A percentile compares a stretch with the other conserved stretches of the same genome.
These are phyloP conservation scores for Fusarium oxysporum DNA, from an alignment of 2,329 filamentous ascomycete genomes.

Conservation along the genomic window DNA sequence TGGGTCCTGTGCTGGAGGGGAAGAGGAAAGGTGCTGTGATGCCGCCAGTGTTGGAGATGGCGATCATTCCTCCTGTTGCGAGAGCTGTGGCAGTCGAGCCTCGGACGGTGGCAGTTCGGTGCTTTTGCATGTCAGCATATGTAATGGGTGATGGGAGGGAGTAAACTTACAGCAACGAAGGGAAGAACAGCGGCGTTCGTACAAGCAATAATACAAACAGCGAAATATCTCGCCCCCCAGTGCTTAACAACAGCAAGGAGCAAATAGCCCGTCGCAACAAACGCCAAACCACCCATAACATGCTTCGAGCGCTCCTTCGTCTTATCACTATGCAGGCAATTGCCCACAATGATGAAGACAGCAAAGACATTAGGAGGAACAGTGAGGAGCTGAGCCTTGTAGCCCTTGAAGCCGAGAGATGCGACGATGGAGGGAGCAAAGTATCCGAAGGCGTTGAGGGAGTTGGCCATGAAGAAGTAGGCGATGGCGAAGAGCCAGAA, in stretches of 20 bases:
- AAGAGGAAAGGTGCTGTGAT: slow-evolving; percentile 52
- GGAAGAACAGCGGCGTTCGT: slow-evolving; percentile 50
- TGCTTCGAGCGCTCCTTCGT: slow-evolving; percentile 50
- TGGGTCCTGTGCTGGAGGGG: slow-evolving; percentile 45
- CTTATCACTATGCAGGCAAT: slow-evolving; percentile 48
- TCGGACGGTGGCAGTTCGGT: slow-evolving; percentile 50
- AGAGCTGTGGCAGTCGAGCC: slow-evolving; percentile 50
- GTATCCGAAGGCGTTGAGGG: slow-evolving; percentile 51
- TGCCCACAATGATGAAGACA: slow-evolving; percentile 49
- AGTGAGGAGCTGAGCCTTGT: slow-evolving; percentile 51
- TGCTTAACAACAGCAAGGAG: slow-evolving; percentile 47
- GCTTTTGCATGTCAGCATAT: slow-evolving; percentile 27
- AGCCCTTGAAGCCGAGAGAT: slow-evolving; percentile 49
- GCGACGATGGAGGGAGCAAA: slow-evolving; percentile 52
- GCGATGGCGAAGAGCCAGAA: slow-evolving; percentile 50
- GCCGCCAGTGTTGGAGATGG: slow-evolving; percentile 50
- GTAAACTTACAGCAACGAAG: slow-evolving; percentile 48
- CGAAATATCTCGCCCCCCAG: slow-evolving; percentile 48
- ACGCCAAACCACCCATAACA: slow-evolving; percentile 44
- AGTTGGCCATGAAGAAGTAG: slow-evolving; percentile 51
- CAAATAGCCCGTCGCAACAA: slow-evolving; percentile 47
- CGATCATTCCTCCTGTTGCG: slow-evolving; percentile 51
- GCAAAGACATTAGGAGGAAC: slow-evolving; percentile 53
- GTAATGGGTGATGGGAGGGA: fast-evolving
- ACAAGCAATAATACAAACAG: slow-evolving; percentile 50